A percentile compares a stretch with the other conserved stretches of the same genome.
These are phyloP conservation scores for Zanthoxylum bungeanum DNA, from an alignment of 345 rosid genomes.

Conservation along the genomic window DNA sequence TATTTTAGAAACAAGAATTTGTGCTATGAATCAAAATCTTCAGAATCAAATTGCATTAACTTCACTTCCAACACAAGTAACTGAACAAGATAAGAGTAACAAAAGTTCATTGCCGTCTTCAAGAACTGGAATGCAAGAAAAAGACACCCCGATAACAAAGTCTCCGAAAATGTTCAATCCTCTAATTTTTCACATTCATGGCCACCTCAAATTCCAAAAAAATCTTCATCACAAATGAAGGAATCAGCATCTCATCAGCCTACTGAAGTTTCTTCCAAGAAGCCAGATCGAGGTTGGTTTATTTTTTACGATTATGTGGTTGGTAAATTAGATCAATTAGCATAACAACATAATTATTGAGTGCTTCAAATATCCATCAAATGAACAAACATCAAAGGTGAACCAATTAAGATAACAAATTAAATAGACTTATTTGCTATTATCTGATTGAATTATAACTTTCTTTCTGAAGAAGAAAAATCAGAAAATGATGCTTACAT, in stretches of 20 bases:
- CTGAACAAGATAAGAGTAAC: slow-evolving; percentile 19
- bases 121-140: slow-evolving; percentile 18
- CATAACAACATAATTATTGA: neutral
- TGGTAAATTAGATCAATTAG: neutral
- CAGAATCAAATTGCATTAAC: slow-evolving; percentile 18
- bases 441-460: neutral
- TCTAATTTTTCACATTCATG: slow-evolving; percentile 5
- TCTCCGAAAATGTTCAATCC: slow-evolving; percentile 11
- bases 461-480: neutral
- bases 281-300: slow-evolving; percentile 44
- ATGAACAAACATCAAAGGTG: neutral
- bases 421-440: neutral
- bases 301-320: neutral
- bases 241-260: slow-evolving; percentile 12
- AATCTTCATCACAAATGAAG: neutral
- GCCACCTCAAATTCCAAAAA: slow-evolving; percentile 10
- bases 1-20: neutral
- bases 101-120: slow-evolving; percentile 20
- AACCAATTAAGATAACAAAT: neutral
- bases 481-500: neutral
- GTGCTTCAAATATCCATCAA: slow-evolving; percentile 6
- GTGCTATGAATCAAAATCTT: slow-evolving; percentile 11
- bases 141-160: slow-evolving; percentile 7
- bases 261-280: slow-evolving; percentile 18
- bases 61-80: slow-evolving; percentile 12